Evolutionary conservation across 2,329 filamentous ascomycete genomes (phyloP).

Genomic region (Aspergillus calidoustus): DNA sequence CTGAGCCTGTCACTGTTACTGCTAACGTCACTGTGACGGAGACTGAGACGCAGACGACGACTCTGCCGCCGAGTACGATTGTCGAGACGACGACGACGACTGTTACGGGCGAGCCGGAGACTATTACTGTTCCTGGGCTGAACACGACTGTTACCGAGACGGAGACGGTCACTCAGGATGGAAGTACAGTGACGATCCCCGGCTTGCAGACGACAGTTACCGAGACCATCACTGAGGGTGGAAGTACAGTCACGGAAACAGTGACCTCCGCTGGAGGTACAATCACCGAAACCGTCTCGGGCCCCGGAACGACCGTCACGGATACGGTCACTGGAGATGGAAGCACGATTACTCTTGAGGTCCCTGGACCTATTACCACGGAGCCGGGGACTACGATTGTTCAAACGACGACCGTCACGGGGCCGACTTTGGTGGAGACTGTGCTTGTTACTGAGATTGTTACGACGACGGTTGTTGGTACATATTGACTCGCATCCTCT

Average conservation of each 20-base stretch:
- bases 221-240: neutral
- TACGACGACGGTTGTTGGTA: conserved; percentile 23
- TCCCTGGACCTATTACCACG: neutral
- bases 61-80: neutral
- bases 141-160: neutral
- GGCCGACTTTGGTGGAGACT: conserved; percentile 17
- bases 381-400: conserved; percentile 14
- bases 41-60: neutral
- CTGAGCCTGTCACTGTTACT: neutral
- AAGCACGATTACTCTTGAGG: neutral
- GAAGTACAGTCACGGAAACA: neutral
- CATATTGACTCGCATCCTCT: neutral
- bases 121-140: neutral
- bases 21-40: conserved; percentile 3
- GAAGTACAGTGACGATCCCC: conserved; percentile 5
- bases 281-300: neutral
- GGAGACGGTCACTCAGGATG: neutral
- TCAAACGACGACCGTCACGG: conserved; percentile 17
- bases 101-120: conserved; percentile 1
- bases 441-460: conserved; percentile 22
- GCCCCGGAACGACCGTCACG: neutral
- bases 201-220: neutral
- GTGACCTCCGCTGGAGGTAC: neutral
- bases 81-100: neutral
- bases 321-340: neutral